These are phyloP conservation scores for Boletus edulis DNA, from an alignment of 768 basidiomycete genomes.

Conservation along the genomic window DNA sequence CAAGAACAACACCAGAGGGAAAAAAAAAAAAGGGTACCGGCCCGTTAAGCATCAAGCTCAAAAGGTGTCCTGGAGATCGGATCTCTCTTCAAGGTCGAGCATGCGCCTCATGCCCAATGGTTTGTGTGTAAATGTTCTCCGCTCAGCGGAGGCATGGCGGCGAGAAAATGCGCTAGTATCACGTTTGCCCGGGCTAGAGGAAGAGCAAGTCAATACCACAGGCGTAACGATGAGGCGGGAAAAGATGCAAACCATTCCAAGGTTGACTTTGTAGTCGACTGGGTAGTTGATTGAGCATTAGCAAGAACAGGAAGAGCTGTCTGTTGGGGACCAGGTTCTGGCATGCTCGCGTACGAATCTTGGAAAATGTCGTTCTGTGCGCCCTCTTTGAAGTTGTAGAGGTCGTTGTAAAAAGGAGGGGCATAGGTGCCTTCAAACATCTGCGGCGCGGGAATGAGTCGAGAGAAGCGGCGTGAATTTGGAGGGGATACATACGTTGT, in stretches of 20 bases:
- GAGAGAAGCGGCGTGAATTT: not conserved
- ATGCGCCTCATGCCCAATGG: conserved; percentile 7
- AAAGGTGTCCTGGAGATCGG: conserved; percentile 15
- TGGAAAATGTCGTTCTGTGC: conserved; percentile 72
- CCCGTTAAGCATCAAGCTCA: not conserved
- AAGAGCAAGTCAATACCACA: not conserved
- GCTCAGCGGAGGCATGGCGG: conserved; percentile 4
- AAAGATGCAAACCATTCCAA: conserved; percentile 12
- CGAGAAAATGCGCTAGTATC: conserved; percentile 1
- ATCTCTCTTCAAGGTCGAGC: not conserved
- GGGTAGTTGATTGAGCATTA: not conserved
- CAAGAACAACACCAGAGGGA: too few relatives aligned
- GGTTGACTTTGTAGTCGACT: not conserved
- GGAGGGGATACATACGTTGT: conserved; percentile 46
- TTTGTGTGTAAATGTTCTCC: conserved; percentile 2
- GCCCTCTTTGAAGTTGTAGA: conserved; percentile 72
- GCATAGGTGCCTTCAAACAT: conserved; percentile 63
- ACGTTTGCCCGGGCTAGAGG: conserved; percentile 3
- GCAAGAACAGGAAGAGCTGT: conserved; percentile 22
- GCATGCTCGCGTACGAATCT: conserved; percentile 49
- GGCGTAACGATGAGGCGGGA: not conserved
- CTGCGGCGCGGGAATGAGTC: conserved; percentile 29
- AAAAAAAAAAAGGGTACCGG: not conserved
- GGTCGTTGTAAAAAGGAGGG: conserved; percentile 64
- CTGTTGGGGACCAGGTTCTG: conserved; percentile 41